Base-by-base conservation (phyloP, 1,284 basidiomycete species). In the Melampsora americana region DNA sequence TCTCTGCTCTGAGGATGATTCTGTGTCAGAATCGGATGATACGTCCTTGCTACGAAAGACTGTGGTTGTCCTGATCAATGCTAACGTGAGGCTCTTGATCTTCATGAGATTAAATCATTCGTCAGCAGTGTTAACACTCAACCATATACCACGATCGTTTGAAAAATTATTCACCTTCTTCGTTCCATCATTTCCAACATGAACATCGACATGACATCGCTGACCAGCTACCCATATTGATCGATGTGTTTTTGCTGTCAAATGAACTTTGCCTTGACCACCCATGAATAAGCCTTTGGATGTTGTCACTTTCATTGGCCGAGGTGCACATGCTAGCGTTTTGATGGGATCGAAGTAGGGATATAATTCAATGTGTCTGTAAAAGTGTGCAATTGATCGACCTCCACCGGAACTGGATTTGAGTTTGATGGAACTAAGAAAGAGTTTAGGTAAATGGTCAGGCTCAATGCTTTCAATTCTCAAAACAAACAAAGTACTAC, bases 371-470 rank as follows among this genome's bases (percentile, higher is more conserved):
- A 93, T 89, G 50, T 90, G 86, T 2, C 94, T 89, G 83, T 95
- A 96, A 82, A 96, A 95, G 83, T 97, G 94, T 0, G 93, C 91
- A 65, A 96, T 90, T 5, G 92, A 92, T 9, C 89, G 86, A 80
- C 87, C 86, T 60, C 84, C 84, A 32, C 87, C 86, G 53, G 85
- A 83, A 1, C 87, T 82, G 74, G 92, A 89, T 82, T 91, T 91
- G 69, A 96, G 87, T 83, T 91, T 91, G 82, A 94, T 85, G 1
- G 91, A 93, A 2, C 90, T 82, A 42, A 23, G 48, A 77, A 5
- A 75, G 72, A 65, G 70, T 66, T 50, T 74, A 61, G 60, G 62
- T 48, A 75, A 44, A 44, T 23, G 86, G 14, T 42, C n/a, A 30
- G 62, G 11, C 16, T 42, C 35, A 11, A 26, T 6, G 11, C n/a